Base-by-base conservation (phyloP, 495 filamentous ascomycete species). In the Chlorociboria aeruginascens region DNA sequence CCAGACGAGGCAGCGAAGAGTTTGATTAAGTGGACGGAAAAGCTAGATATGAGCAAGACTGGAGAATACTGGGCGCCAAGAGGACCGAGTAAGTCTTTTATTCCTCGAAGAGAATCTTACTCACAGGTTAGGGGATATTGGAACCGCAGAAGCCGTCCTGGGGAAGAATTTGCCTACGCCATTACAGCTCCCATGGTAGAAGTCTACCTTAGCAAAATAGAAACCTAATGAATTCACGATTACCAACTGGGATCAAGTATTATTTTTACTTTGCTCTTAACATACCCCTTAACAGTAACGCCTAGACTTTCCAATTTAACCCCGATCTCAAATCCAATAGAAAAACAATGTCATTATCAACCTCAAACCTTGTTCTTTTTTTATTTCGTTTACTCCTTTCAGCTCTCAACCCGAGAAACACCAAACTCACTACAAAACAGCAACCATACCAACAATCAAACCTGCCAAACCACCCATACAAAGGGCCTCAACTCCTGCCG, bases 31-130 rank as follows among this genome's bases (percentile, higher is more conserved):
- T 86, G 77, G 61, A 67, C 78, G 13, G 72, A 82, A 6, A 65
- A 63, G 20, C 79, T 86, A 50, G 76, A 81, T 60, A 74, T 85
- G 40, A 67, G 61, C 47, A 78, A 77, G 60, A 79, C 78, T 3
- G 82, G 82, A 8, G 65, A 85, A 61, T 83, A 74, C 53, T 87
- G 82, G 82, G 81, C 82, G 30, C 81, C 82, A 1, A 66, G 79
- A 49, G 83, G 83, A 42, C 69, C 79, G 16, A 61, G 78, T 81
- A 69, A 63, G 73, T 56, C 45, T 32, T 42, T 28, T 3, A 42
- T 14, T 35, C 20, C 28, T n/a, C n/a, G 25, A 37, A 40, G 29
- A 40, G 29, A 2, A 12, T 32, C 11, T 30, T 45, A 38, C 51
- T 57, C 50, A 59, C 30, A 17, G 10, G 36, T 44, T 43, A 58